These are phyloP conservation scores for Pezicula neosporulosa DNA, from an alignment of 2,329 filamentous ascomycete species.

Conservation along the genomic window DNA sequence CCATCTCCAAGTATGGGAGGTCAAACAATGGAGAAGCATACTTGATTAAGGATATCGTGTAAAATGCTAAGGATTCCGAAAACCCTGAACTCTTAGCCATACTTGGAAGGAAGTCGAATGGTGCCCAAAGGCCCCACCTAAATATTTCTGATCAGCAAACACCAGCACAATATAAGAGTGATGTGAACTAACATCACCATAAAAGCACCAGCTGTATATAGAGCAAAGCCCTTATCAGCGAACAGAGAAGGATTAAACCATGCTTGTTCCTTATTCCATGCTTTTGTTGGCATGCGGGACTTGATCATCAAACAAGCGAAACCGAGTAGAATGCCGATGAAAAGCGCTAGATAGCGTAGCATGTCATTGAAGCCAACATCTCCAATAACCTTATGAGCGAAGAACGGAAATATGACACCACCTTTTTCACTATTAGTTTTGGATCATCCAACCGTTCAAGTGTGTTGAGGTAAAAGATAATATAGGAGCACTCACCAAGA, in stretches of 20 bases:
- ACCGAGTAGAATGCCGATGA: slow-evolving; percentile 56
- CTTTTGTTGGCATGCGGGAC: slow-evolving; percentile 12
- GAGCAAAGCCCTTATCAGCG: slow-evolving; percentile 52
- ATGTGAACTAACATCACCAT: slow-evolving; percentile 42
- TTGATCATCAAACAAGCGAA: slow-evolving; percentile 45
- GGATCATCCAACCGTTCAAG: no score
- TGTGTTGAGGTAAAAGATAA: no score
- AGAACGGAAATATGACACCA: slow-evolving; percentile 14
- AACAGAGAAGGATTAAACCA: slow-evolving; percentile 63
- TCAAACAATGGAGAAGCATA: not conserved
- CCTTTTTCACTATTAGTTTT: not conserved
- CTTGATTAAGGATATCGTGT: slow-evolving; percentile 49
- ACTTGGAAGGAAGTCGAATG: slow-evolving; percentile 40
- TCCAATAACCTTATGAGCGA: slow-evolving; percentile 20
- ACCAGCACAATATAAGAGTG: slow-evolving; percentile 7
- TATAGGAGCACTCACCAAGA: slow-evolving; percentile 45
- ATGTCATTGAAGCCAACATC: slow-evolving; percentile 60
- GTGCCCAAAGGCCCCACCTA: slow-evolving; percentile 48
- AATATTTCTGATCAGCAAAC: slow-evolving; percentile 27
- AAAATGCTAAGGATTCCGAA: slow-evolving; percentile 38
- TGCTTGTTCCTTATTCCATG: slow-evolving; percentile 21
- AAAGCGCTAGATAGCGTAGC: slow-evolving; percentile 60
- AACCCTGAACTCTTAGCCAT: slow-evolving; percentile 38
- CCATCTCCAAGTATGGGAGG: no score
- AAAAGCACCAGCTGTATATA: slow-evolving; percentile 65